Conservation (phyloP, 1,284 basidiomycete species). For the Apiotrichum brassicae region DNA sequence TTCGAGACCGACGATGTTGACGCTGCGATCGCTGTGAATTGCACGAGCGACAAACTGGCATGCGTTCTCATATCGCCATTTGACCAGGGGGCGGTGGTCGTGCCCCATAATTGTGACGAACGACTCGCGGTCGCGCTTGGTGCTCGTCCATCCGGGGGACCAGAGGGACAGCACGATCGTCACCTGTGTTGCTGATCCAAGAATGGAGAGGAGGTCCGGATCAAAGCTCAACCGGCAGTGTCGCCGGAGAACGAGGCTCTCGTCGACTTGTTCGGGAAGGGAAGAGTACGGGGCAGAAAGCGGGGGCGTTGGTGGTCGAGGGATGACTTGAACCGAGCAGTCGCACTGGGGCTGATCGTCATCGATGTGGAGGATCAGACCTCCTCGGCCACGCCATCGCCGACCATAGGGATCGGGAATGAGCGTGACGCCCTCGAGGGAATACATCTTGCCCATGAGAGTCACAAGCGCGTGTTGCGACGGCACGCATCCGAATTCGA, state of each 20-base stretch:
- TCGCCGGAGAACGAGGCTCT: background rate
- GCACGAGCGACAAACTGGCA: background rate
- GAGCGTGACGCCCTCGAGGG: background rate
- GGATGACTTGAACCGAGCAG: background rate
- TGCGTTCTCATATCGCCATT: background rate
- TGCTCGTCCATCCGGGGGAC: background rate
- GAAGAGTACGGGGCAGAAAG: background rate
- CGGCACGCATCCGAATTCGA: background rate
- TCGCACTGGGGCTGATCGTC: background rate
- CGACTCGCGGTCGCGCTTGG: too few species aligned
- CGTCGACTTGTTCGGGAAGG: background rate
- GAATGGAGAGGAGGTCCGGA: background rate
- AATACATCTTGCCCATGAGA: background rate
- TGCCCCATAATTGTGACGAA: background rate
- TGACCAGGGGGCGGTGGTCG: background rate
- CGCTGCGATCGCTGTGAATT: background rate
- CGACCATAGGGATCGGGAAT: background rate
- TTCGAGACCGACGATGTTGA: background rate
- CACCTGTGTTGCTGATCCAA: background rate
- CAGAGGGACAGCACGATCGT: background rate
- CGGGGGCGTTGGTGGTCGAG: background rate
- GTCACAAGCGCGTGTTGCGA: background rate
- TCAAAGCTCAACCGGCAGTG: background rate
- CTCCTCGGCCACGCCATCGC: background rate
- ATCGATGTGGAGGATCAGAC: background rate